Evolutionary conservation across 768 basidiomycete genomes (phyloP).

Genomic region (Boletus barrowsii): DNA sequence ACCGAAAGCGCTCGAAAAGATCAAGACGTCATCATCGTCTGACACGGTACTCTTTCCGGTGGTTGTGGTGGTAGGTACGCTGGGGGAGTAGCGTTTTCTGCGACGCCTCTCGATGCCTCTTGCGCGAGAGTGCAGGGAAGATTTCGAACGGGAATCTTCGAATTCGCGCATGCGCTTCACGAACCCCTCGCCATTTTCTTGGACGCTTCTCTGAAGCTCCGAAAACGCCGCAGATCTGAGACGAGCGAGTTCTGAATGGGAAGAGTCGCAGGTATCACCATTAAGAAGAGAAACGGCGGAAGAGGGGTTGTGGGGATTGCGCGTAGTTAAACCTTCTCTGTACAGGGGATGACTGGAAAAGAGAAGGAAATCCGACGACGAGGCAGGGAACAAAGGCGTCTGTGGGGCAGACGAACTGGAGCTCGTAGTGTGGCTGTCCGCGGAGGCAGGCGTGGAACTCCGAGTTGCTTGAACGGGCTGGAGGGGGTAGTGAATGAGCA

Average conservation of each 20-base stretch:
- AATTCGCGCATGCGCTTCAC: conserved; percentile 73
- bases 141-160: conserved; percentile 50
- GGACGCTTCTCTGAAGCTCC: conserved; percentile 61
- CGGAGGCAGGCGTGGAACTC: conserved; percentile 29
- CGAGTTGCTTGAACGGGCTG: conserved; percentile 23
- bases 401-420: conserved; percentile 27
- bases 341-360: conserved; percentile 30
- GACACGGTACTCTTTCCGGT: conserved; percentile 20
- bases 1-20: conserved; percentile 37
- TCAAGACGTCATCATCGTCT: conserved; percentile 54
- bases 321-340: conserved; percentile 5
- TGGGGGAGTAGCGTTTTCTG: conserved; percentile 38
- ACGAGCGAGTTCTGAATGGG: conserved; percentile 36
- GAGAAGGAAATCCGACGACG: conserved; percentile 50
- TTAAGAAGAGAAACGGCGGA: conserved; percentile 14
- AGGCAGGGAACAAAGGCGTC: conserved; percentile 42
- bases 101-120: conserved; percentile 42
- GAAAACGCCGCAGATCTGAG: conserved; percentile 63
- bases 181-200: conserved; percentile 63
- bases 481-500: neutral
- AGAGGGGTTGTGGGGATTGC: conserved; percentile 21
- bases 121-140: conserved; percentile 36
- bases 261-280: conserved; percentile 22
- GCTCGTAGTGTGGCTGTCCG: conserved; percentile 27
- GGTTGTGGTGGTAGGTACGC: conserved; percentile 12